Evolutionary conservation across 805 yeast genomes (phyloP).

Genomic region (Grigorovia humatica): DNA sequence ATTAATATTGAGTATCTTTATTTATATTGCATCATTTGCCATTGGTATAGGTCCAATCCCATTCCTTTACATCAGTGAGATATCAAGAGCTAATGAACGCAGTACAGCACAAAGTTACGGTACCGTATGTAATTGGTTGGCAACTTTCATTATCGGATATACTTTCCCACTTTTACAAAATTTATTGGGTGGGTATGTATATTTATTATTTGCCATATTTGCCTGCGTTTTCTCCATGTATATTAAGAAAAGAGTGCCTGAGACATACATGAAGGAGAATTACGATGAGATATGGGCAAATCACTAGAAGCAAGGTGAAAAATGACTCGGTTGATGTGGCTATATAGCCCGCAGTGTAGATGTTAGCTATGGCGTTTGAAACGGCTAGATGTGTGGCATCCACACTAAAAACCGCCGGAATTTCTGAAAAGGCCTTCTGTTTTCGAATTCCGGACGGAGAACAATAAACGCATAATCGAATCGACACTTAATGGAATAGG

Average conservation of each 20-base stretch:
- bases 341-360: too few species aligned
- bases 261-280: conserved; percentile 14
- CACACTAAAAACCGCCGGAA: neutral
- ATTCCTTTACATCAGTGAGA: conserved; percentile 75
- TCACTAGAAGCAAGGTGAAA: neutral
- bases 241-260: conserved; percentile 28
- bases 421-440: too few species aligned
- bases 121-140: conserved; percentile 81
- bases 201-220: conserved; percentile 55
- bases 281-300: conserved; percentile 17
- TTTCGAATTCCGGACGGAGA: neutral
- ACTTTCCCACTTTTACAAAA: conserved; percentile 65
- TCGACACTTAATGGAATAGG: neutral
- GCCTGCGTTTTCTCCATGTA: conserved; percentile 37
- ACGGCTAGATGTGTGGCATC: too few species aligned
- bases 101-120: conserved; percentile 91
- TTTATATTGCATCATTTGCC: conserved; percentile 79
- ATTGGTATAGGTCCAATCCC: conserved; percentile 95
- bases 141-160: conserved; percentile 75
- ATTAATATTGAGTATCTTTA: conserved; percentile 54
- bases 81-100: conserved; percentile 62
- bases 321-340: too few species aligned
- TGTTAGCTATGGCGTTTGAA: too few species aligned
- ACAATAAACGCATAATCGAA: neutral
- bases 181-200: conserved; percentile 67